Evolutionary conservation across 495 filamentous ascomycete species (phyloP), one percentile per base, ranked within the genome.

Genomic region (Talaromyces nanjingensis): DNA sequence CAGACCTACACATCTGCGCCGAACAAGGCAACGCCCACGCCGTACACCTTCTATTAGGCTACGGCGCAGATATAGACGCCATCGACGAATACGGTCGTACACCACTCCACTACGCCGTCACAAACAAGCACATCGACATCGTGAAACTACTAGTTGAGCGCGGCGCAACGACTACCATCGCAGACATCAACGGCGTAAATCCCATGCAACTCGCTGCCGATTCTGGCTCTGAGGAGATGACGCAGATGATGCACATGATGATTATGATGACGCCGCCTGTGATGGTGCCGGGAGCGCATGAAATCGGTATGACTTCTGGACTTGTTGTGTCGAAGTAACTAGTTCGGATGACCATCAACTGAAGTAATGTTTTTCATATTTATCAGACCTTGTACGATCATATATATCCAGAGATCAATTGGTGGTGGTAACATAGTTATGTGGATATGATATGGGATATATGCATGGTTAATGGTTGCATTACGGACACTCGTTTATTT

Each of bases 201-300:
- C 56, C 56, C 16, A 37, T 59, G 56, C 56, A 59, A 14, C 29
- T 59, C 18, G 56, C 56, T 0, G 56, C 56, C 29, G 56, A 59
- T 18, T 31, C 56, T 8, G 56, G 31, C 5, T 33, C 27, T 1
- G 20, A 37, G 14, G 56, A 8, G 52, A 16, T 0, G 25, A 60
- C 24, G 64, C 70, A 3, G 65, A 64, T 22, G 58, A 69, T 5
- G 14, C 59, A 5, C 65, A 72, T 64, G 55, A 71, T 31, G 70
- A 69, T 22, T 58, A 72, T 12, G 65, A 67, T 20, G 64, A 69
- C 52, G 60, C 67, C 22, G 70, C 53, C 53, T 56, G 22, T 56
- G 27, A 14, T 56, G 20, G 53, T 56, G 3, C 53, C 53, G 4
- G 53, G 53, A 56, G 53, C 53, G 18, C 45, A 49, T 9, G 18